phyloP scores from a whole-genome alignment of 129 eudicot genomes.

The Artemisia tridentata region DNA sequence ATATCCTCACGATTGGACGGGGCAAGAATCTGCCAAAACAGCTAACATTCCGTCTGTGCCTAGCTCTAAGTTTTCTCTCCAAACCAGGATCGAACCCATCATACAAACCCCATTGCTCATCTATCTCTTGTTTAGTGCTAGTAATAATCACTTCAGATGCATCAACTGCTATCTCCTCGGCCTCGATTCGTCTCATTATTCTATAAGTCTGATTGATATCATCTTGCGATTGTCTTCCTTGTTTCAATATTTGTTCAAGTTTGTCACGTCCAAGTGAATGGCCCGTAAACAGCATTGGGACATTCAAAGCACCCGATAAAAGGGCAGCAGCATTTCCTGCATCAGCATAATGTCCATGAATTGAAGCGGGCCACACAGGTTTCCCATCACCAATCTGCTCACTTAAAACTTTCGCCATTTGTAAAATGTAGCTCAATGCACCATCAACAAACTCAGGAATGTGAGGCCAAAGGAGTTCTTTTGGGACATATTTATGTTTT shows the following conservation, averaged over 20 bases:
- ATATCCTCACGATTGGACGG: conserved; percentile 61
- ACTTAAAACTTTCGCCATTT: conserved; percentile 78
- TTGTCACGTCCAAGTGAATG: conserved; percentile 92
- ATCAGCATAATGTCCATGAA: conserved; percentile 91
- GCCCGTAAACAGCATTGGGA: conserved; percentile 88
- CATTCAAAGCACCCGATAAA: conserved; percentile 78
- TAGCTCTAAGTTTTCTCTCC: conserved; percentile 77
- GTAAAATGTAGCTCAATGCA: conserved; percentile 62
- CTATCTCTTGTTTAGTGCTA: conserved; percentile 86
- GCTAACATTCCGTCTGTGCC: conserved; percentile 60
- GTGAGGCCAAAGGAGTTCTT: conserved; percentile 87
- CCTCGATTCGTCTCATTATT: conserved; percentile 86
- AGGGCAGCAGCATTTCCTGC: conserved; percentile 87
- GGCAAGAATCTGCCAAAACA: conserved; percentile 87
- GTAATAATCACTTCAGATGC: conserved; percentile 76
- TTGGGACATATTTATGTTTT: conserved; percentile 66
- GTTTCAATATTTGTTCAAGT: conserved; percentile 78
- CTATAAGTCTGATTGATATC: conserved; percentile 68
- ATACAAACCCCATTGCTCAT: conserved; percentile 85
- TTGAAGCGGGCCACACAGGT: conserved; percentile 80
- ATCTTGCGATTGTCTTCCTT: conserved; percentile 74
- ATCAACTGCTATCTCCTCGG: conserved; percentile 76
- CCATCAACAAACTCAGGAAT: conserved; percentile 87
- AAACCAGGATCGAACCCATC: conserved; percentile 77
- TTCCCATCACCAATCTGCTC: conserved; percentile 72